phyloP scores from a whole-genome alignment of 306 rosid genomes.

The Corylus americana region DNA sequence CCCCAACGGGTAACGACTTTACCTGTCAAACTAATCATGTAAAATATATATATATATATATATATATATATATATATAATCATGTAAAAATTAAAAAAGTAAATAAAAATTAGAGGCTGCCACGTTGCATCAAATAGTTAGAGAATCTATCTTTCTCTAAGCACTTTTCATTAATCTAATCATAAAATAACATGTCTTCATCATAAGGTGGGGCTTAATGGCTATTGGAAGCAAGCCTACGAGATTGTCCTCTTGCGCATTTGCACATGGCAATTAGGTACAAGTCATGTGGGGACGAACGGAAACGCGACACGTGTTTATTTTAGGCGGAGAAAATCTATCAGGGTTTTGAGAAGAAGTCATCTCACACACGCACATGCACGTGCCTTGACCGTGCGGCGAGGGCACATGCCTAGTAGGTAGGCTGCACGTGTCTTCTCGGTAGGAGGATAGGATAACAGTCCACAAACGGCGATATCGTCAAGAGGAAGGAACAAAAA shows the following conservation, averaged over 20 bases:
- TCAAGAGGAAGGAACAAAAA: neutral
- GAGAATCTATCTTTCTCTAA: slow-evolving; percentile 19
- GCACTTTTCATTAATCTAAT: neutral
- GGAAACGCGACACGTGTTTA: slow-evolving; percentile 24
- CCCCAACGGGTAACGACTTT: slow-evolving; percentile 58
- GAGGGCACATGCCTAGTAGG: slow-evolving; percentile 37
- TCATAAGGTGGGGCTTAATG: slow-evolving; percentile 22
- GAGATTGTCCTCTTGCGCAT: slow-evolving; percentile 29
- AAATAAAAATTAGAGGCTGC: slow-evolving; percentile 8
- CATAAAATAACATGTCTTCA: slow-evolving; percentile 13
- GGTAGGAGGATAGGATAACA: neutral
- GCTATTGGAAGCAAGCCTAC: slow-evolving; percentile 21
- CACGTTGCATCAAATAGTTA: slow-evolving; percentile 7
- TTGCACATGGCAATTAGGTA: slow-evolving; percentile 64
- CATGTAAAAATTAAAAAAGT: neutral
- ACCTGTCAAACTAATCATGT: slow-evolving; percentile 51
- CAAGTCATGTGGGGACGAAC: slow-evolving; percentile 34
- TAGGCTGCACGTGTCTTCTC: neutral
- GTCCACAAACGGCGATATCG: slow-evolving; percentile 13
- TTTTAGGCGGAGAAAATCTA: neutral
- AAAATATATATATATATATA: no score
- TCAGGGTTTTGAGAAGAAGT: no score
- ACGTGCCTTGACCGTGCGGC: slow-evolving; percentile 22
- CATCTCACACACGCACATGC: no score
- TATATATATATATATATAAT: neutral